Base-by-base conservation (phyloP, 768 basidiomycete genomes). In the Krasilnikovozyma curviuscula region DNA sequence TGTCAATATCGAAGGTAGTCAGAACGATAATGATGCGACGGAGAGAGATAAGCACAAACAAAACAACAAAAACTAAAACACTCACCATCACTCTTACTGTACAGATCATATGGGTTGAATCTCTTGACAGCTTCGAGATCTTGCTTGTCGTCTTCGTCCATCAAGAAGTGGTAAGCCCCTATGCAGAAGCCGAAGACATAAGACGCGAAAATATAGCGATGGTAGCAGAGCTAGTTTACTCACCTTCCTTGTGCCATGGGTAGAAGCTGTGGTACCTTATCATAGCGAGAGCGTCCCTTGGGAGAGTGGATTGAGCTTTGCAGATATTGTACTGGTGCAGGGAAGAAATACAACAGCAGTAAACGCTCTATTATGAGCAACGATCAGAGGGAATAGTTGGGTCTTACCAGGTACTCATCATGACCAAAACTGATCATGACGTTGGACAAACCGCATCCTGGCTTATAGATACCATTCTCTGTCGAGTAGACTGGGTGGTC, bases 261-360 rank as follows among this genome's bases (percentile, higher is more conserved):
- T 89, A 91, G 71, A 89, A 91, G 57, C 80, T 83, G 67, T 89
- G 86, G 62, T 83, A 91, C 28, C 86, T 76, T 59, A 91, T 84
- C 85, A 91, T 91, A 7, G 80, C 78, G 25, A 91, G 70, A 0
- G 73, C 85, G 56, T 83, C 85, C 32, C 72, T 71, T 3, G 85
- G 85, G 0, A 89, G 76, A 4, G 71, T 72, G 53, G 76, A 77
- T 61, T 89, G 85, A 55, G 78, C 76, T 64, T 83, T 84, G 52
- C 83, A 67, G 54, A 89, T 77, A 54, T 81, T 67, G 65, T 84
- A 85, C 5, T 86, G 69, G 61, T 86, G 81, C 18, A 35, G 6
- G 13, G 24, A 18, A 29, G 28, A 18, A 12, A 9, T 13, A 30
- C 18, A 35, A 39, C 43, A 51, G 24, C 31, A 19, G 46, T 45